A percentile compares a stretch with the other conserved stretches of the same genome.
These are phyloP conservation scores for Paraconiothyrium sp. DNA, from an alignment of 2,329 filamentous ascomycete genomes.

Conservation along the genomic window DNA sequence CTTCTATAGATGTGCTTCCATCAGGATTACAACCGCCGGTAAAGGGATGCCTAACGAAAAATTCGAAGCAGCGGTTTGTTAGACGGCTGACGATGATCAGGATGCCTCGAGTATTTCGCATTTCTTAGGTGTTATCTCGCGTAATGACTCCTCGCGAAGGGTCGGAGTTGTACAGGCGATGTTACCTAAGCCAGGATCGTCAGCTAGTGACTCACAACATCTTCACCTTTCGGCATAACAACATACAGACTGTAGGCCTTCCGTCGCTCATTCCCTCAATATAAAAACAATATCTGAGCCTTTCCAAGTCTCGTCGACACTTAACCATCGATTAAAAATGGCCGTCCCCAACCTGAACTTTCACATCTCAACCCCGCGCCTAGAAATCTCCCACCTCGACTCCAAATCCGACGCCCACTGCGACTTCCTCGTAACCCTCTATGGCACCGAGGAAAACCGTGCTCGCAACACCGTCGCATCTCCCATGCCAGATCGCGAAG, in stretches of 20 bases:
- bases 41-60: too few relatives aligned
- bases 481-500: conserved; percentile 28
- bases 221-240: not conserved
- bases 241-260: not conserved
- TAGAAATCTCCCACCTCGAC: conserved; percentile 32
- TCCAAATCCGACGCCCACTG: conserved; percentile 31
- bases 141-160: too few relatives aligned
- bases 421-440: conserved; percentile 39
- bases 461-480: conserved; percentile 22
- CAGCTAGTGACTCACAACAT: conserved; percentile 3
- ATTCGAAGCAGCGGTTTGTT: too few relatives aligned
- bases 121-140: too few relatives aligned
- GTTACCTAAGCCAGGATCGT: not conserved
- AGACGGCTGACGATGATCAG: too few relatives aligned
- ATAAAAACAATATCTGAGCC: too few relatives aligned
- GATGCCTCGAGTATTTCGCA: too few relatives aligned
- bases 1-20: too few relatives aligned
- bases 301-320: too few relatives aligned
- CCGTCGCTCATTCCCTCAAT: not conserved
- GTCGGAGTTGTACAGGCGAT: not conserved
- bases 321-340: not conserved
- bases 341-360: conserved; percentile 28
- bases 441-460: conserved; percentile 29
- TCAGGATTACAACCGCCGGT: too few relatives aligned
- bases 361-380: conserved; percentile 35